A percentile compares a stretch with the other conserved stretches of the same genome.
Evolutionary conservation across 1,284 basidiomycete genomes (phyloP).

Genomic region (Puccinia horiana): DNA sequence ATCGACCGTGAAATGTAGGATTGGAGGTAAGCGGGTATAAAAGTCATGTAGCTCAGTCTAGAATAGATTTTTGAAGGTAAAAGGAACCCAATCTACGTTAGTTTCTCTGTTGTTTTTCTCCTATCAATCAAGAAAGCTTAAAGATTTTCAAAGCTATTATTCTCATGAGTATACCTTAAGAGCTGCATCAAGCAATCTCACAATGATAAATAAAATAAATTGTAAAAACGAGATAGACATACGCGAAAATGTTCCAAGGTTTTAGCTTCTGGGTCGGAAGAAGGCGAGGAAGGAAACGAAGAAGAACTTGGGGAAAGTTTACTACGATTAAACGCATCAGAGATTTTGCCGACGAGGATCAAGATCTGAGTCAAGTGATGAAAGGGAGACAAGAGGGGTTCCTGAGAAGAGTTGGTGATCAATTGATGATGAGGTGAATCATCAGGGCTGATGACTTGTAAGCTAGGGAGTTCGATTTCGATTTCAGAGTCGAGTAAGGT

Average conservation of each 20-base stretch:
- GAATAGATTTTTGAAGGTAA: not conserved
- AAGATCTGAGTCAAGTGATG: constrained; percentile 48
- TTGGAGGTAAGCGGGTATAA: constrained; percentile 14
- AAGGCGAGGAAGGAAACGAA: not conserved
- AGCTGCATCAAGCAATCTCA: too few relatives aligned
- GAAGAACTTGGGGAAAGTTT: not conserved
- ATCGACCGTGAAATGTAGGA: constrained; percentile 46
- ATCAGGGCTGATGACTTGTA: not conserved
- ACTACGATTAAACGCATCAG: constrained; percentile 47
- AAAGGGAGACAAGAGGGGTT: constrained; percentile 45
- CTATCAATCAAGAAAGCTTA: not conserved
- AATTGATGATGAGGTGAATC: constrained; percentile 9
- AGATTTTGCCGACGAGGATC: constrained; percentile 49
- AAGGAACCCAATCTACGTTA: not conserved
- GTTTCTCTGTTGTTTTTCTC: not conserved
- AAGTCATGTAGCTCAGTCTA: constrained; percentile 47
- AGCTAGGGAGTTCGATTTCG: constrained; percentile 31
- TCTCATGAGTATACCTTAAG: too few relatives aligned
- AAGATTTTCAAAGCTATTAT: not conserved
- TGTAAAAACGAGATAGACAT: not conserved
- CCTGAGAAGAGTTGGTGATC: not conserved
- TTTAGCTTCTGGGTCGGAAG: not conserved
- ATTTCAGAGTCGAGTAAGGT: constrained; percentile 50
- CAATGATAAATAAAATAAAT: too few relatives aligned
- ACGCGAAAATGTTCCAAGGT: constrained; percentile 8